Evolutionary conservation across 805 yeast species (phyloP).

Genomic region (Metschnikowia matae): DNA sequence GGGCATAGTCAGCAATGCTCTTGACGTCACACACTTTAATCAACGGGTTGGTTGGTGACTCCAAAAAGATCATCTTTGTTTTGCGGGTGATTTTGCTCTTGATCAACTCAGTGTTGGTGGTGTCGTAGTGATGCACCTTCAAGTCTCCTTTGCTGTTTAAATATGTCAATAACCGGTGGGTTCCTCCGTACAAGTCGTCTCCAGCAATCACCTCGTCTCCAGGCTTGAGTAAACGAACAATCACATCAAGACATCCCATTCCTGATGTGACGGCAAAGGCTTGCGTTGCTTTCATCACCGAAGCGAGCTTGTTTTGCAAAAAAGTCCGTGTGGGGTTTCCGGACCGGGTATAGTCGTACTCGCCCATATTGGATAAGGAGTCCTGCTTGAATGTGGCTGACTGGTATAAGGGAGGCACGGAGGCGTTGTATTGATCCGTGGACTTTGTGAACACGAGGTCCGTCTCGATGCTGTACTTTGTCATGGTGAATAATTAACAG

Average conservation of each 20-base stretch:
- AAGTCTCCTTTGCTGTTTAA: constrained; percentile 60
- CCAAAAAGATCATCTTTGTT: constrained; percentile 79
- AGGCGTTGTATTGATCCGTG: constrained; percentile 68
- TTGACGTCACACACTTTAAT: constrained; percentile 82
- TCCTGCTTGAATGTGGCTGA: constrained; percentile 91
- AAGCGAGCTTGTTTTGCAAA: constrained; percentile 71
- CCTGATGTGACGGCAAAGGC: constrained; percentile 86
- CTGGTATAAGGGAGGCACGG: constrained; percentile 86
- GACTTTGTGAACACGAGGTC: constrained; percentile 61
- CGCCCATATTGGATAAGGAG: constrained; percentile 68
- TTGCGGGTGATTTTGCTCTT: constrained; percentile 48
- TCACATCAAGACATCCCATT: constrained; percentile 89
- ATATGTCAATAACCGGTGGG: constrained; percentile 78
- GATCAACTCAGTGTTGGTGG: constrained; percentile 65
- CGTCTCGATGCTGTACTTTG: constrained; percentile 56
- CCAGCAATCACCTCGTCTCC: constrained; percentile 95
- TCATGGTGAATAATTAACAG: neutral
- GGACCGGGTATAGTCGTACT: constrained; percentile 74
- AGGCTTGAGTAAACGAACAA: constrained; percentile 67
- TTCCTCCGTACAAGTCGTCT: constrained; percentile 92
- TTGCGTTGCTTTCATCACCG: constrained; percentile 71
- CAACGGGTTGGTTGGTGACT: constrained; percentile 91
- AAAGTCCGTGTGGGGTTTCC: constrained; percentile 91
- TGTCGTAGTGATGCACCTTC: constrained; percentile 72
- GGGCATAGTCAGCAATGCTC: constrained; percentile 62